Percentiles rank a stretch among this genome's conserved stretches.
Evolutionary conservation across 495 filamentous ascomycete species (phyloP).

Genomic region (Penicillium verhagenii): DNA sequence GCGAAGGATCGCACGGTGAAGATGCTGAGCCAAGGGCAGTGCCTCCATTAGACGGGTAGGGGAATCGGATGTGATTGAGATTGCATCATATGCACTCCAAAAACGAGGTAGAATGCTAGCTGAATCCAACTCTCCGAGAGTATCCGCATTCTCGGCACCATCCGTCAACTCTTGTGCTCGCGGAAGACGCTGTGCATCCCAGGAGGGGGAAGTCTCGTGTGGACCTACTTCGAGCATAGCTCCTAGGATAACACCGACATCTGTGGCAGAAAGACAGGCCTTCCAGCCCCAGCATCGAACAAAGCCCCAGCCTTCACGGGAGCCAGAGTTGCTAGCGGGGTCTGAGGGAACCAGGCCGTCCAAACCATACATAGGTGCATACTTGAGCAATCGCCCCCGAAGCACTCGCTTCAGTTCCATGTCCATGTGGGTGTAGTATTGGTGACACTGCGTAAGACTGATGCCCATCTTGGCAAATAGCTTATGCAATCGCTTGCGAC

Average conservation of each 20-base stretch:
- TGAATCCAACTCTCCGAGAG: conserved; percentile 33
- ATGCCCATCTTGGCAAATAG: conserved; percentile 98
- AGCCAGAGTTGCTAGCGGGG: conserved; percentile 45
- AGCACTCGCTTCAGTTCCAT: conserved; percentile 91
- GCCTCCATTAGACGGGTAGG: conserved; percentile 57
- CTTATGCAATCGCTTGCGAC: conserved; percentile 89
- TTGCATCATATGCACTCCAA: conserved; percentile 91
- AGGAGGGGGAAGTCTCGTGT: conserved; percentile 33
- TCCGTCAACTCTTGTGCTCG: conserved; percentile 40
- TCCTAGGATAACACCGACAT: conserved; percentile 86
- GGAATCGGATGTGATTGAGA: conserved; percentile 49
- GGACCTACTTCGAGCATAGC: conserved; percentile 87
- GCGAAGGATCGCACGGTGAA: conserved; percentile 89
- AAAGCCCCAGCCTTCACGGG: conserved; percentile 90
- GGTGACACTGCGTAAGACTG: conserved; percentile 86
- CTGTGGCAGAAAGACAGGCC: conserved; percentile 85
- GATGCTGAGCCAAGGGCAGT: conserved; percentile 82
- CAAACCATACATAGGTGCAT: conserved; percentile 85
- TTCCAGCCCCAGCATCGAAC: conserved; percentile 98
- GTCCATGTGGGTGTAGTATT: conserved; percentile 97
- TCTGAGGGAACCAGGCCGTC: conserved; percentile 83
- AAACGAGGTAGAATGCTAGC: conserved; percentile 61
- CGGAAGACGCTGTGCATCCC: conserved; percentile 36
- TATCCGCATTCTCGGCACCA: conserved; percentile 20
- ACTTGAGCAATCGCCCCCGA: conserved; percentile 81